A percentile compares a stretch with the other conserved stretches of the same genome.
These are phyloP conservation scores for Globisporangium alternatum DNA, from an alignment of 352 stramenopile species.

Conservation along the genomic window DNA sequence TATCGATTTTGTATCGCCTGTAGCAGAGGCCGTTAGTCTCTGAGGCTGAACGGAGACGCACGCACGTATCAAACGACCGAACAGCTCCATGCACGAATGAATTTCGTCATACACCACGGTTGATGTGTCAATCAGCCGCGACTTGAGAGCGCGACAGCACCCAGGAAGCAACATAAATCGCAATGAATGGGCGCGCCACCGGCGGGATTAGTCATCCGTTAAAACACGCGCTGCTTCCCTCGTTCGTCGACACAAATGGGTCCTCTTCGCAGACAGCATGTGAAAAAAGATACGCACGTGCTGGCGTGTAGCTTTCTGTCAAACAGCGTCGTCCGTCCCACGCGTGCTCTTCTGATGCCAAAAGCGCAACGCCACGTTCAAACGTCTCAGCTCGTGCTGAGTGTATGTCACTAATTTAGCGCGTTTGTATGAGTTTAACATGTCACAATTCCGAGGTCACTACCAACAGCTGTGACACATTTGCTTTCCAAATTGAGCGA, in stretches of 20 bases:
- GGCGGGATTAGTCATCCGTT: not conserved
- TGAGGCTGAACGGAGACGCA: not conserved
- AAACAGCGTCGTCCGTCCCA: not conserved
- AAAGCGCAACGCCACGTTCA: not conserved
- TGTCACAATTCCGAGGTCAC: not conserved
- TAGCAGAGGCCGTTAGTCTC: not conserved
- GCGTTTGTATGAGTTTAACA: not conserved
- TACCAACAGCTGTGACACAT: not conserved
- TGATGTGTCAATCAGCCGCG: not conserved
- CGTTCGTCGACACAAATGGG: not conserved
- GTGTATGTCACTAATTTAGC: not conserved
- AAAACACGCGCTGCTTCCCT: not conserved
- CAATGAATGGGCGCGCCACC: not conserved
- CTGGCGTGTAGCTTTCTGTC: not conserved
- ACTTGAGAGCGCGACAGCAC: not conserved
- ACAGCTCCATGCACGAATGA: not conserved
- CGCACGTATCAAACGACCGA: no score
- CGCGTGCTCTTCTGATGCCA: not conserved
- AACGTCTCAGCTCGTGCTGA: slow-evolving; percentile 1
- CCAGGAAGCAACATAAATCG: not conserved
- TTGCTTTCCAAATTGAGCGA: not conserved
- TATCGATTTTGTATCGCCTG: not conserved
- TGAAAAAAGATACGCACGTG: not conserved
- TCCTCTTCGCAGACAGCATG: not conserved
- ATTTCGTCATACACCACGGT: not conserved